These are phyloP conservation scores for Turritis glabra DNA, from an alignment of 345 rosid genomes.

Conservation along the genomic window DNA sequence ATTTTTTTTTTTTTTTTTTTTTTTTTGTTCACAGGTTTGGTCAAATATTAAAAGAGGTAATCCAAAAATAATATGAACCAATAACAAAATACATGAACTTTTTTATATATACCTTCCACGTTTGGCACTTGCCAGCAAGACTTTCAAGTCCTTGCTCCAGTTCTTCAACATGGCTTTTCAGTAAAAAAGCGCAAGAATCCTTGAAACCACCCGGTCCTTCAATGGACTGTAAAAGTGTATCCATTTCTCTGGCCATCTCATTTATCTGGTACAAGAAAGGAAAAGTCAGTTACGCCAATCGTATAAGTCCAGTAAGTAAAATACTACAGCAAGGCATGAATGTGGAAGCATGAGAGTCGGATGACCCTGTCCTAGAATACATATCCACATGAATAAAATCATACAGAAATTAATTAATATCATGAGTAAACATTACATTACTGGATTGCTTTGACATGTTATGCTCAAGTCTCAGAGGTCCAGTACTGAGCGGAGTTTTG, in stretches of 20 bases:
- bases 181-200: conserved; percentile 73
- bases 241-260: conserved; percentile 80
- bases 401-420: not conserved
- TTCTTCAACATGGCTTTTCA: conserved; percentile 60
- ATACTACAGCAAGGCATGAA: conserved; percentile 14
- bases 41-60: conserved; percentile 17
- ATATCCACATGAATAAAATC: conserved; percentile 12
- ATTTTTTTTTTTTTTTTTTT: too few species aligned
- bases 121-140: conserved; percentile 64
- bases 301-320: not conserved
- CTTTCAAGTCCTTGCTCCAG: conserved; percentile 62
- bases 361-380: conserved; percentile 6
- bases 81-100: conserved; percentile 20
- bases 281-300: not conserved
- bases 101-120: conserved; percentile 57
- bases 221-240: conserved; percentile 67
- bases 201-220: conserved; percentile 78
- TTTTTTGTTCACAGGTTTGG: too few species aligned
- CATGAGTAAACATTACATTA: conserved; percentile 53
- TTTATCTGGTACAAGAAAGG: conserved; percentile 52
- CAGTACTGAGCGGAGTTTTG: conserved; percentile 42
- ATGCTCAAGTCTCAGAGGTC: conserved; percentile 52
- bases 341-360: conserved; percentile 21
- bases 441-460: conserved; percentile 68
- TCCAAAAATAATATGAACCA: not conserved